Percentiles rank a stretch among this genome's conserved stretches.
Evolutionary conservation across 345 rosid genomes (phyloP).

Genomic region (Abelmoschus esculentus): DNA sequence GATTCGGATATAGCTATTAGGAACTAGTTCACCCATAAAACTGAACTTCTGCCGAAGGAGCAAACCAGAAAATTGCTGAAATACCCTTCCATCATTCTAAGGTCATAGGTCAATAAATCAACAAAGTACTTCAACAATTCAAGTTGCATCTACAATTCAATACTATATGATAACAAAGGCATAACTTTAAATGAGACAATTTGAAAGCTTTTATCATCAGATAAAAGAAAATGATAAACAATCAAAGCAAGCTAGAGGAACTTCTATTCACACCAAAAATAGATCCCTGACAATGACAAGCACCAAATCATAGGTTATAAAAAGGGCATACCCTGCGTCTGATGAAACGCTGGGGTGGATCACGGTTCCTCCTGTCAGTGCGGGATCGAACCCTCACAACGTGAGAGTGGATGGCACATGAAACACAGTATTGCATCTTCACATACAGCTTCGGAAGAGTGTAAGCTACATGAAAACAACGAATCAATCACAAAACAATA

Average conservation of each 20-base stretch:
- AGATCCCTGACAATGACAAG: background rate
- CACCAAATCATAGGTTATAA: background rate
- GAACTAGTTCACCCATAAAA: slow-evolving; percentile 7
- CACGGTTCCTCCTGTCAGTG: slow-evolving; percentile 73
- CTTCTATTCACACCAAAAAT: background rate
- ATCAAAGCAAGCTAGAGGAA: background rate
- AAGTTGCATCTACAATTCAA: background rate
- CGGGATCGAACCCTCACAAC: slow-evolving; percentile 95
- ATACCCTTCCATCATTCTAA: background rate
- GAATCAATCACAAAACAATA: background rate
- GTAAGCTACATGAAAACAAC: slow-evolving; percentile 35
- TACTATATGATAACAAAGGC: no score
- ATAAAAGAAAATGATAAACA: background rate
- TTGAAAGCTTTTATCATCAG: background rate
- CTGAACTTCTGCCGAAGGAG: background rate
- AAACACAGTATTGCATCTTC: slow-evolving; percentile 90
- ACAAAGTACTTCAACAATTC: background rate
- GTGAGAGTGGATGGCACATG: slow-evolving; percentile 95
- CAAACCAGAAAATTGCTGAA: background rate
- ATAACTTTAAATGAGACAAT: background rate
- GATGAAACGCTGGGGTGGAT: slow-evolving; percentile 78
- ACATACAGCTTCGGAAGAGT: slow-evolving; percentile 75
- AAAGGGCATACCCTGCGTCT: slow-evolving; percentile 62
- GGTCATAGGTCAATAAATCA: background rate
- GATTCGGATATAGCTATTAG: background rate